Base-by-base conservation (phyloP, 305 asterid species). In the Plantago rigida region DNA sequence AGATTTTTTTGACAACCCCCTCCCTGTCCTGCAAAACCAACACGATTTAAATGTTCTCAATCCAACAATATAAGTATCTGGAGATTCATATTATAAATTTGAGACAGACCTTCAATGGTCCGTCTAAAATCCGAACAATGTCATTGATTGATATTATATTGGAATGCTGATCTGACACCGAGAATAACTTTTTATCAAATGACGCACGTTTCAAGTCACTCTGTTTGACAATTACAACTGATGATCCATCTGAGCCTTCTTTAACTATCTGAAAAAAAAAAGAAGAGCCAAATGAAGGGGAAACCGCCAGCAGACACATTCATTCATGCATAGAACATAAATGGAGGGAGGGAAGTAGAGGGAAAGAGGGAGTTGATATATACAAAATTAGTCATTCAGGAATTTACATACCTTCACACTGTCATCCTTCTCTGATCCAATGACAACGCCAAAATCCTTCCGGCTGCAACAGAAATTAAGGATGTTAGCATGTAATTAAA, bases 381-480 rank as follows among this genome's bases (percentile, higher is more conserved):
- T 53, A 58, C 52, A 54, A 63, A 65, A 57, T 8, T 36, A 8
- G 44, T 36, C 5, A 36, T 36, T 36, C 44, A 36, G 51, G 58
- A 59, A 36, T 39, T 49, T 42, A 47, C 15, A 71, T 74, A 92
- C 97, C 94, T 85, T 87, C 79, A 87, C 82, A 68, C 63, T 67
- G 51, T 83, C 85, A 65, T 77, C 95, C 80, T 93, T 93, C 77
- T 85, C 96, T 7, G 75, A 45, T 77, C 94, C 92, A 71, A 85
- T 63, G 65, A 93, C 85, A 73, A 89, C 84, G 60, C 99, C 99
- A 77, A 93, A 93, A 73, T 82, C 97, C 75, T 77, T 93, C 69
- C 87, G 81, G 73, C 99, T 89, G 86, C 72, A 71, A 67, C 66
- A 77, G 54, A 72, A 66, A 66, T 24, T 58, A 36, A 42, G 63